Base-by-base conservation (phyloP, 441 rosid genomes). In the Euphorbia schlechtendalii region DNA sequence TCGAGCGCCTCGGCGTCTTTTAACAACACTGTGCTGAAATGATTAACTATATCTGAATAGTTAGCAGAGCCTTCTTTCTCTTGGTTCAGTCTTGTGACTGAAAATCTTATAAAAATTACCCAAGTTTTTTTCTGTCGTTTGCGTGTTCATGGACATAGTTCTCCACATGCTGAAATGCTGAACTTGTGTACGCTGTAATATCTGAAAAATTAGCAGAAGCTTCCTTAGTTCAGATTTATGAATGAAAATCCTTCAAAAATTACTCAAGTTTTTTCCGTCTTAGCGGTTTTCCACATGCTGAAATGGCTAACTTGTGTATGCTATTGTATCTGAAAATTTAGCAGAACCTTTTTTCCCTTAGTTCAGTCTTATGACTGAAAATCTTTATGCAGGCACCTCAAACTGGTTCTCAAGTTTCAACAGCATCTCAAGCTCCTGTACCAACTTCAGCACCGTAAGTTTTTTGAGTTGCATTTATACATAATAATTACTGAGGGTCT, bases 351-450 rank as follows among this genome's bases (percentile, higher is more conserved):
- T 0, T 36, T 24, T 49, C 12, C 17, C 48, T 59, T 3, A 2
- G 1, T 20, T 5, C 59, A 4, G 34, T 32, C 52, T 4, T 68
- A 27, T 63, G 14, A 13, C 43, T 24, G 36, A 15, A 5, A 24
- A 20, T 48, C 15, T 27, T 25, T 61, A 51, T 77, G 59, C 66
- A 84, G 86, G 77, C 76, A 60, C 76, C 87, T n/a, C 77, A 73
- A 57, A 64, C 82, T 61, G 84, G 79, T 73, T 46, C 71, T 8
- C 71, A 81, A 20, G 58, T 76, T 11, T 22, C 78, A 52, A 69
- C 81, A 45, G 68, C 78, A 9, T 59, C 78, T 46, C 81, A 81
- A 45, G 80, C 78, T 40, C 67, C 88, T 28, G 59, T 41, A 20
- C 20, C 73, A 54, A 45, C 77, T 14, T 9, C 81, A 18, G 68